Evolutionary conservation across 1,284 basidiomycete species (phyloP).

Genomic region (Ceratobasidium sp.): DNA sequence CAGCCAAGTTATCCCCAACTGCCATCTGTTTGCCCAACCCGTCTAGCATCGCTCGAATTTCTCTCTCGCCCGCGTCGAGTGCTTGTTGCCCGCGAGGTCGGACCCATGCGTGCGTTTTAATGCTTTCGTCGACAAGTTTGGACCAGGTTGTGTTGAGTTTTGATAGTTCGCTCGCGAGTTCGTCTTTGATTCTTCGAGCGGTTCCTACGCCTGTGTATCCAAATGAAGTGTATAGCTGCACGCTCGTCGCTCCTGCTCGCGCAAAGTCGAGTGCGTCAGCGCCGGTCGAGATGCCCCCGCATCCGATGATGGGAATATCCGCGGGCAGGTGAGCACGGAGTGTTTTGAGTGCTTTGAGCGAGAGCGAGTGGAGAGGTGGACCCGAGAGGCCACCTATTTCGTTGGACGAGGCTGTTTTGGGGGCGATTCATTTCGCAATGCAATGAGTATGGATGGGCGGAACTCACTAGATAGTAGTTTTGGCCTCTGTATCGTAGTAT

Average conservation of each 20-base stretch:
- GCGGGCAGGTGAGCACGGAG: slow-evolving; percentile 80
- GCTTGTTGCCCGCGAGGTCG: slow-evolving; percentile 46
- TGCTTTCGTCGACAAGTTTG: slow-evolving; percentile 64
- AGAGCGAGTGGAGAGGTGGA: slow-evolving; percentile 81
- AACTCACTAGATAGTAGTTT: slow-evolving; percentile 63
- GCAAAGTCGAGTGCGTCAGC: slow-evolving; percentile 92
- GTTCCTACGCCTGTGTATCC: slow-evolving; percentile 91
- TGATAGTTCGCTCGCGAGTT: slow-evolving; percentile 70
- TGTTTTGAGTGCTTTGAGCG: slow-evolving; percentile 76
- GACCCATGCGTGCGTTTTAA: slow-evolving; percentile 60
- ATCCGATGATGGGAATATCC: slow-evolving; percentile 87
- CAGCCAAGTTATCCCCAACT: slow-evolving; percentile 10
- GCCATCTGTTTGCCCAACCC: slow-evolving; percentile 55
- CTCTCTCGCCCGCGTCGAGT: slow-evolving; percentile 68
- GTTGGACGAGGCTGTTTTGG: slow-evolving; percentile 52
- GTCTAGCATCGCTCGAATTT: slow-evolving; percentile 64
- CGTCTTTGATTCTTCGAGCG: slow-evolving; percentile 89
- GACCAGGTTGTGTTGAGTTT: slow-evolving; percentile 77
- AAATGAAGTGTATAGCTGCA: slow-evolving; percentile 94
- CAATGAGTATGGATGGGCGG: not conserved
- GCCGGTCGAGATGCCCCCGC: slow-evolving; percentile 88
- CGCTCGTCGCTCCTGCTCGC: slow-evolving; percentile 82
- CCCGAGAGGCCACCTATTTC: slow-evolving; percentile 93
- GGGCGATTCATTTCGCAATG: not conserved
- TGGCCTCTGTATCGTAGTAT: slow-evolving; percentile 90